Conservation (phyloP, 2,329 filamentous ascomycete species). For the Colletotrichum tropicicola region DNA sequence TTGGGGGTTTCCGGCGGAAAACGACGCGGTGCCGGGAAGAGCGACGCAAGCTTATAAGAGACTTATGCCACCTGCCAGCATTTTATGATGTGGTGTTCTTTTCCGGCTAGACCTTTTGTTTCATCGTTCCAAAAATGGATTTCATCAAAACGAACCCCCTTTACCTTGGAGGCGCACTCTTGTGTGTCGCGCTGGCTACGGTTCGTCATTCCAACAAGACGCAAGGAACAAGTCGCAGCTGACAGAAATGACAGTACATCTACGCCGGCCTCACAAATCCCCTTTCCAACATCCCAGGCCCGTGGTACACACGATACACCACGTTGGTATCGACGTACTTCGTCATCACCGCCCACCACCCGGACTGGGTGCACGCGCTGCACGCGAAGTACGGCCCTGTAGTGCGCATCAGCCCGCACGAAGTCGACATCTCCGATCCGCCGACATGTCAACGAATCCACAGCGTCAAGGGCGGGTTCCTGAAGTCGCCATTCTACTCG, state of each 20-base stretch:
- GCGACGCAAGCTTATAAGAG: not conserved
- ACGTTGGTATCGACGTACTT: constrained; percentile 4
- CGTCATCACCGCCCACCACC: not conserved
- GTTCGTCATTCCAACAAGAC: not conserved
- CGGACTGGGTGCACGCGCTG: constrained; percentile 14
- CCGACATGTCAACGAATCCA: constrained; percentile 41
- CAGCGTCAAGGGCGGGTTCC: constrained; percentile 6
- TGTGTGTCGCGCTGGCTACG: not conserved
- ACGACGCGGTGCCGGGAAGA: not conserved
- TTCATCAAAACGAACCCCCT: constrained; percentile 4
- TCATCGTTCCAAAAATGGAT: not conserved
- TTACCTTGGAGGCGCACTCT: not conserved
- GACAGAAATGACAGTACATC: not conserved
- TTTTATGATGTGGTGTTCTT: not conserved
- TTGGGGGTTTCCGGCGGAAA: constrained; percentile 2
- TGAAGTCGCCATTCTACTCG: constrained; percentile 19
- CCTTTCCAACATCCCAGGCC: constrained; percentile 4
- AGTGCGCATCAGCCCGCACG: constrained; percentile 12
- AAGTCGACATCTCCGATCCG: constrained; percentile 33
- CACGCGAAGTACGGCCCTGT: constrained; percentile 25
- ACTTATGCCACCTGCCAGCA: not conserved
- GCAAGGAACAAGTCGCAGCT: not conserved
- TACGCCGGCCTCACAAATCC: constrained; percentile 18
- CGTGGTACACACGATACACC: constrained; percentile 22
- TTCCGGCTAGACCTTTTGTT: not conserved